Evolutionary conservation across 371 early-diverging fungal species (phyloP).

Genomic region (Rhizomucor pusillus): DNA sequence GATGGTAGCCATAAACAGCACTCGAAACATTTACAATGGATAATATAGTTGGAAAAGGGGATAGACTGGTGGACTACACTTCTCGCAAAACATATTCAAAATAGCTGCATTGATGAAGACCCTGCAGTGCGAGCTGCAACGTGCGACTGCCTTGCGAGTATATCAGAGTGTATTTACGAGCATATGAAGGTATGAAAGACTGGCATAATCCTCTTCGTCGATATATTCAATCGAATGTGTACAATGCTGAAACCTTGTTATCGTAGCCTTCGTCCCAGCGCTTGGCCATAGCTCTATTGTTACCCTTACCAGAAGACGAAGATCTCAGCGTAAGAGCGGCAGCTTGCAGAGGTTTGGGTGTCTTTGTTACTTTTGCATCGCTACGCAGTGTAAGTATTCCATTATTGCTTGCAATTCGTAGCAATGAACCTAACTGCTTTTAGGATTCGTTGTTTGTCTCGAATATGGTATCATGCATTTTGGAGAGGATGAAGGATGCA

Average conservation of each 20-base stretch:
- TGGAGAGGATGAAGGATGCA: conserved; percentile 46
- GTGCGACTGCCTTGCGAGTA: conserved; percentile 63
- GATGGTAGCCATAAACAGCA: background rate
- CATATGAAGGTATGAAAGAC: conserved; percentile 43
- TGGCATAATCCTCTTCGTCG: no score
- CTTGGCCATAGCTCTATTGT: conserved; percentile 49
- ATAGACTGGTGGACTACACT: conserved; percentile 50
- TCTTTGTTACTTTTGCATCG: conserved; percentile 59
- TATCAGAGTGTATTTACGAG: conserved; percentile 47
- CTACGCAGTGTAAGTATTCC: conserved; percentile 43
- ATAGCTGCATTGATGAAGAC: conserved; percentile 37
- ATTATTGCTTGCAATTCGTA: background rate
- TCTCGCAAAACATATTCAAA: conserved; percentile 48
- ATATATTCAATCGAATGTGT: conserved; percentile 11
- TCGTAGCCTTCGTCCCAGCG: no score
- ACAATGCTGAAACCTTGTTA: conserved; percentile 41
- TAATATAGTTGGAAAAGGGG: conserved; percentile 9
- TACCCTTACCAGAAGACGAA: conserved; percentile 53
- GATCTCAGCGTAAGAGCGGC: conserved; percentile 61
- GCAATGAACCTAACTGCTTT: background rate
- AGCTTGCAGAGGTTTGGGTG: conserved; percentile 69
- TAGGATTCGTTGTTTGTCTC: conserved; percentile 56
- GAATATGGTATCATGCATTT: conserved; percentile 49
- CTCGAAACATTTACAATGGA: background rate
- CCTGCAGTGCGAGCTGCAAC: conserved; percentile 52